These are phyloP conservation scores for Suhomyces sp. DNA, from an alignment of 805 yeast species.

Conservation along the genomic window DNA sequence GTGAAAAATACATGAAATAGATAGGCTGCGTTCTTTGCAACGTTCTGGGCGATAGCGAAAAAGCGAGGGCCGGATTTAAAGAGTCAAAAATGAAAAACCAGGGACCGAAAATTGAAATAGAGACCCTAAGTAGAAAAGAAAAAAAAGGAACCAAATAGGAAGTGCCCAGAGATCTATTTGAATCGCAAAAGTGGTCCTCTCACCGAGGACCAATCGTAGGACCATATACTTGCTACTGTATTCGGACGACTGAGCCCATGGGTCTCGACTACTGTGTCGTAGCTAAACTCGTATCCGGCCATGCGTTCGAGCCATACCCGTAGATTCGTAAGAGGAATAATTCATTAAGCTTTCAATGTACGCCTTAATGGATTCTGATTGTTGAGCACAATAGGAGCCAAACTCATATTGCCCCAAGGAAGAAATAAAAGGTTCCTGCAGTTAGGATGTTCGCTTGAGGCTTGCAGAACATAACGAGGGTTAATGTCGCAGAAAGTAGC, in stretches of 20 bases:
- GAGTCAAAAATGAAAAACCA: background rate
- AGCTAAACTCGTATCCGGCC: background rate
- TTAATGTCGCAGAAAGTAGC: background rate
- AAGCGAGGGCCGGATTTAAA: background rate
- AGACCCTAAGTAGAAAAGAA: background rate
- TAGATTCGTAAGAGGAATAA: background rate
- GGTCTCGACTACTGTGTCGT: background rate
- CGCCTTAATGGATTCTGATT: background rate
- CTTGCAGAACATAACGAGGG: background rate
- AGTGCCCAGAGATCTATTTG: background rate
- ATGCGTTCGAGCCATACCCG: background rate
- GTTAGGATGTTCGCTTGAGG: background rate
- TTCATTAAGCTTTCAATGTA: background rate
- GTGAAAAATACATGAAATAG: background rate
- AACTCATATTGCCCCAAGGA: background rate
- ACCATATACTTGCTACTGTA: background rate
- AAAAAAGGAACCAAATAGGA: background rate
- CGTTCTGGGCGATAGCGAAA: background rate
- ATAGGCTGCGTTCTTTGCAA: background rate
- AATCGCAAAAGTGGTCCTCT: background rate
- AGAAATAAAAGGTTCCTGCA: background rate
- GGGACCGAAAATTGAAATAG: background rate
- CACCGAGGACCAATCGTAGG: background rate
- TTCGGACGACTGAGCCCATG: background rate
- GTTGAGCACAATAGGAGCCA: background rate